These are phyloP conservation scores for Albifimbria verrucaria DNA, from an alignment of 2,329 filamentous ascomycete species.

Conservation along the genomic window DNA sequence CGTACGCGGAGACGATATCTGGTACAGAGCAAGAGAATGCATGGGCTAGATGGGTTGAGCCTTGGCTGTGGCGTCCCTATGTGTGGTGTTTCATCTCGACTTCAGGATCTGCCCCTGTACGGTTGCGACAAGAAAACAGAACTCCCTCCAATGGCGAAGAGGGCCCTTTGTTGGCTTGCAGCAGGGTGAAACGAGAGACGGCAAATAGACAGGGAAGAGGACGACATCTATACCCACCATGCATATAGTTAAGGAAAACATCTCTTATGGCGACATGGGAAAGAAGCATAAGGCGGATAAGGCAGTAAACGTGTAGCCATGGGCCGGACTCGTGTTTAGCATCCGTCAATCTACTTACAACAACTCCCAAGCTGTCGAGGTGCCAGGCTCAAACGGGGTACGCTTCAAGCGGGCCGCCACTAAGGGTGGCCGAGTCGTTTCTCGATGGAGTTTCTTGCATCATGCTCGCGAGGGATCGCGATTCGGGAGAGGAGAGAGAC, in stretches of 20 bases:
- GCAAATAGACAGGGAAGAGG: background rate
- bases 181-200: background rate
- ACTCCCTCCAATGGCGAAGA: background rate
- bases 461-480: background rate
- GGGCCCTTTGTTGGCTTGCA: too few species aligned
- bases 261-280: background rate
- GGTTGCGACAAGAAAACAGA: background rate
- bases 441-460: background rate
- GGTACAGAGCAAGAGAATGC: too few species aligned
- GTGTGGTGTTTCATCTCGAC: conserved; percentile 31
- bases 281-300: too few species aligned
- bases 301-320: too few species aligned
- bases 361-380: background rate
- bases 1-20: too few species aligned
- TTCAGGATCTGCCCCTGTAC: conserved; percentile 8
- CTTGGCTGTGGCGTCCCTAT: background rate
- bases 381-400: background rate
- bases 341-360: background rate
- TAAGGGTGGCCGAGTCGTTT: background rate
- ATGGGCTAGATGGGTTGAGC: background rate
- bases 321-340: background rate
- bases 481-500: background rate
- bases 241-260: background rate
- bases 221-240: background rate
- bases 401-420: background rate